Evolutionary conservation across 192 early-diverging fungal genomes (phyloP).

Genomic region (Coemansia sp.): DNA sequence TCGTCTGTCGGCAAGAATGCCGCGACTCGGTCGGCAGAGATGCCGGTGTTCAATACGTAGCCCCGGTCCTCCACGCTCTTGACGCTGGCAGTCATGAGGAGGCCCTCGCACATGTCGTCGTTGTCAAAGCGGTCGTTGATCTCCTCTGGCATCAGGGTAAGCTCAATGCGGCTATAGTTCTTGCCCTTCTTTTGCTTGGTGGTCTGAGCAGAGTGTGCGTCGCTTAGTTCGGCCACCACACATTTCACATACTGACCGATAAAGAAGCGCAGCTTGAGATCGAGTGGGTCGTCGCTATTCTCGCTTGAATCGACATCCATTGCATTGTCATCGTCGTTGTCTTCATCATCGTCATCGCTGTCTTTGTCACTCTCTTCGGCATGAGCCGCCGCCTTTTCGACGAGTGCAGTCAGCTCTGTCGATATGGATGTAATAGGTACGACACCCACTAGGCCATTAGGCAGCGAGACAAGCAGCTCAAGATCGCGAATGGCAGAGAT

Average conservation of each 20-base stretch:
- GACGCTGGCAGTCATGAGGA: constrained; percentile 69
- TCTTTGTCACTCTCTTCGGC: constrained; percentile 55
- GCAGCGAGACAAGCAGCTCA: constrained; percentile 79
- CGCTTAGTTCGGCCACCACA: constrained; percentile 58
- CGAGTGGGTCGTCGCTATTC: constrained; percentile 60
- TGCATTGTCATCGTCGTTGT: constrained; percentile 36
- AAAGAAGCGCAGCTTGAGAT: constrained; percentile 66
- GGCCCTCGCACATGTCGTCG: constrained; percentile 69
- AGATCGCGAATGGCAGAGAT: constrained; percentile 78
- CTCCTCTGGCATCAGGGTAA: constrained; percentile 74
- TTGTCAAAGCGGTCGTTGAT: constrained; percentile 71
- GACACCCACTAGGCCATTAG: constrained; percentile 78
- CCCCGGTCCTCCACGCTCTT: constrained; percentile 92
- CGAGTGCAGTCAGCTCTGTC: constrained; percentile 62
- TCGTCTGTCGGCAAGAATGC: constrained; percentile 76
- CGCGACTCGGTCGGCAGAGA: constrained; percentile 56
- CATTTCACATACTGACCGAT: constrained; percentile 87
- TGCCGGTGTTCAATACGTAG: constrained; percentile 76
- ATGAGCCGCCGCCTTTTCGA: constrained; percentile 66
- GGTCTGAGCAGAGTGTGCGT: constrained; percentile 19
- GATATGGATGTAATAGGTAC: constrained; percentile 90
- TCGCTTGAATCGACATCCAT: constrained; percentile 44
- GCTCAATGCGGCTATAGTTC: constrained; percentile 56
- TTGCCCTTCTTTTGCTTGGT: constrained; percentile 51
- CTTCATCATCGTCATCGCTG: constrained; percentile 30